Evolutionary conservation across 2,329 filamentous ascomycete genomes (phyloP).

Genomic region (Triangularia verruculosa): DNA sequence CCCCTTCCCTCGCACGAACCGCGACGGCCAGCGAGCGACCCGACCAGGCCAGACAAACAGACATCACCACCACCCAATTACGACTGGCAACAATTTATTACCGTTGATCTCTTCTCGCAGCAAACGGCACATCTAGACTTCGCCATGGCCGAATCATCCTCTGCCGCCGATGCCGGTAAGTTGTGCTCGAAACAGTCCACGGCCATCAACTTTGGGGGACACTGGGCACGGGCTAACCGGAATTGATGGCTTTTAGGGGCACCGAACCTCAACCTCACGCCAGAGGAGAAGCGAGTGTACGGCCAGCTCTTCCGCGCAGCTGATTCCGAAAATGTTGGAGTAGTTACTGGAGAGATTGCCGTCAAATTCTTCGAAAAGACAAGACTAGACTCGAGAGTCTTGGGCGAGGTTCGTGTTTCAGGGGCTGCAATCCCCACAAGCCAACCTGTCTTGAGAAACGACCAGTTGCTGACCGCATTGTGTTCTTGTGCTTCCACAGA

Average conservation of each 20-base stretch:
- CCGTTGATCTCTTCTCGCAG: neutral
- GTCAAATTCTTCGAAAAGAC: slow-evolving; percentile 99
- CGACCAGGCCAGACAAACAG: slow-evolving; percentile 1
- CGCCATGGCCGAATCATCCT: slow-evolving; percentile 32
- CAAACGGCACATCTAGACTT: slow-evolving; percentile 17
- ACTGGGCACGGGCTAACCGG: slow-evolving; percentile 13
- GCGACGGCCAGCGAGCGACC: slow-evolving; percentile 5
- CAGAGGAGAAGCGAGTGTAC: slow-evolving; percentile 92
- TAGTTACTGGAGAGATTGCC: slow-evolving; percentile 92
- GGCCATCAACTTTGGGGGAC: neutral
- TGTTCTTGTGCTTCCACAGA: slow-evolving; percentile 50
- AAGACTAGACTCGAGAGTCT: slow-evolving; percentile 74
- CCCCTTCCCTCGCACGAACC: neutral
- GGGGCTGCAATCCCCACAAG: neutral
- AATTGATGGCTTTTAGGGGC: slow-evolving; percentile 39
- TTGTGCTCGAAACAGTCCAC: neutral
- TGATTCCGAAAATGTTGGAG: slow-evolving; percentile 85
- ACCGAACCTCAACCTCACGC: slow-evolving; percentile 77
- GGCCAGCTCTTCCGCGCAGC: slow-evolving; percentile 90
- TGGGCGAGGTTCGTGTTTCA: slow-evolving; percentile 72
- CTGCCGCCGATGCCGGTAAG: slow-evolving; percentile 30
- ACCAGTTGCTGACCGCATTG: slow-evolving; percentile 27
- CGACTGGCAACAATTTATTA: neutral
- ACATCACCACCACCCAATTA: slow-evolving; percentile 5
- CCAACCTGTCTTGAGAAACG: neutral